Base-by-base conservation (phyloP, 1,139 yeast genomes). In the Lodderomyces jiufengensis region DNA sequence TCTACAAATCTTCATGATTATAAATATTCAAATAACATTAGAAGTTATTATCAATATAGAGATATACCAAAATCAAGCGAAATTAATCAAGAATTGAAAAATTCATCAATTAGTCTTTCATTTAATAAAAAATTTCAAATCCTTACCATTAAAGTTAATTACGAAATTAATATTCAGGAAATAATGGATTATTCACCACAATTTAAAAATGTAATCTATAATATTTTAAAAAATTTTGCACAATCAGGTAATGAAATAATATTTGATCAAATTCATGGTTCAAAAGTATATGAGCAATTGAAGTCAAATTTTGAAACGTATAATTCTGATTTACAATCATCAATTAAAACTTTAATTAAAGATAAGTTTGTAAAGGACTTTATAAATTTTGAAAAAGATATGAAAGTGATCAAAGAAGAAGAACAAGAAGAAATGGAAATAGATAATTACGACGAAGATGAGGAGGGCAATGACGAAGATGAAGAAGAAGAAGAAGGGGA, bases 311-410 rank as follows among this genome's bases (percentile, higher is more conserved):
- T 43, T 35, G 52, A 50, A 22, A 18, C 5, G 5, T 18, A 18
- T 7, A 18, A 18, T 18, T 18, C 20, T 9, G 59, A 54, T 8
- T 39, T 56, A 26, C 56, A 51, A 36, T 39, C 39, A 23, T 47
- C 55, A 21, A 45, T 61, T 12, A 47, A 46, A 24, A 33, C 25
- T 2, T 48, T 64, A 37, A 43, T 43, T 29, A 59, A 57, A 32
- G 59, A 55, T n/a, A 63, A 54, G 15, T 65, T 64, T 37, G 43
- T 58, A 12, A 50, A 50, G 11, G 69, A 65, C 31, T 63, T 62
- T 41, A 50, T 58, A 29, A 55, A 61, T 40, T 59, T 55, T 37
- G 55, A 54, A 22, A 51, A 45, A 3, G 13, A 32, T 16, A 18
- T 26, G 13, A 18, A 27, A 8, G 14, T 13, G n/a, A 9, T 9